These are phyloP conservation scores for Phylloporus sp. DNA, from an alignment of 768 basidiomycete species.

Conservation along the genomic window DNA sequence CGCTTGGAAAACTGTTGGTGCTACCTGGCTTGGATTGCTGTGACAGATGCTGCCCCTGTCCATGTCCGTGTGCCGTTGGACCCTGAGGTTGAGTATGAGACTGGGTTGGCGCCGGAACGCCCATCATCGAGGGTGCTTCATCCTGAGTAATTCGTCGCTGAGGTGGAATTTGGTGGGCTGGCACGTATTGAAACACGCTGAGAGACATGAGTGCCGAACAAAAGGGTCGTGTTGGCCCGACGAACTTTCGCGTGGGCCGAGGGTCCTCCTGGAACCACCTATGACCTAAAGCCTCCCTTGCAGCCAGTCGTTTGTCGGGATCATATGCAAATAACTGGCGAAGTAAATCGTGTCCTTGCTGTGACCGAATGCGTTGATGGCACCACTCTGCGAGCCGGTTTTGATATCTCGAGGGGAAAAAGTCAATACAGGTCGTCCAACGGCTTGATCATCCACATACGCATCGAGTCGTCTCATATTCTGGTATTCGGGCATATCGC, in stretches of 20 bases:
- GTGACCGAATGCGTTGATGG: constrained; percentile 51
- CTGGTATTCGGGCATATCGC: constrained; percentile 83
- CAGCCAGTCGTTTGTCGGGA: constrained; percentile 80
- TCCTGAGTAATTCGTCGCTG: constrained; percentile 88
- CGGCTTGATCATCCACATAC: constrained; percentile 37
- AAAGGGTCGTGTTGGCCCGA: constrained; percentile 10
- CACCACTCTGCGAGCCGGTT: constrained; percentile 76
- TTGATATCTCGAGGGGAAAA: constrained; percentile 40
- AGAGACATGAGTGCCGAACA: constrained; percentile 4
- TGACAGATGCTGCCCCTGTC: constrained; percentile 39
- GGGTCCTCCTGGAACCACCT: constrained; percentile 94
- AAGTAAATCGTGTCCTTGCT: constrained; percentile 78
- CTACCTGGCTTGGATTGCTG: constrained; percentile 51
- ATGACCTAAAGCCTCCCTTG: constrained; percentile 75
- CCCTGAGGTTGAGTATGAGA: constrained; percentile 38
- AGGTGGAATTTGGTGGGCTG: constrained; percentile 69
- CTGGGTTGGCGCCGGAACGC: constrained; percentile 46
- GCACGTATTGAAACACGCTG: constrained; percentile 72
- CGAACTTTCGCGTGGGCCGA: constrained; percentile 78
- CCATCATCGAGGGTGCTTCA: constrained; percentile 85
- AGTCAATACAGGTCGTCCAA: constrained; percentile 1
- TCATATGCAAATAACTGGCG: constrained; percentile 84
- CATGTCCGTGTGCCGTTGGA: constrained; percentile 43
- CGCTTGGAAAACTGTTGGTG: constrained; percentile 56
- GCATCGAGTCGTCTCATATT: constrained; percentile 75